phyloP scores from a whole-genome alignment of 208 protist genomes.

The Leishmania martiniquensis region DNA sequence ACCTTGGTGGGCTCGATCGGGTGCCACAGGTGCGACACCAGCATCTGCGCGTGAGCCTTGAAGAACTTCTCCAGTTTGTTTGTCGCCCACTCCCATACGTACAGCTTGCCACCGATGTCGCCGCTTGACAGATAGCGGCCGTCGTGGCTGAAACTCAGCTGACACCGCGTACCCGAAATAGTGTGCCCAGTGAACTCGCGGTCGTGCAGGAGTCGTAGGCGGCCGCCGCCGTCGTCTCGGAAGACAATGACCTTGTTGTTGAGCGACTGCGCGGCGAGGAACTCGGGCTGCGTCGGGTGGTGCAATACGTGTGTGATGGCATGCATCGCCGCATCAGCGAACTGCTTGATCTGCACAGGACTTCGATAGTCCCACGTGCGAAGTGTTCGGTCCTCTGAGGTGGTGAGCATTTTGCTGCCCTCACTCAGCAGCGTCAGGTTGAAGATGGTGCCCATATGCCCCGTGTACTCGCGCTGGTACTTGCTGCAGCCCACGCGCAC shows the following conservation, averaged over 20 bases:
- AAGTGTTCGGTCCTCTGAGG: constrained; percentile 96
- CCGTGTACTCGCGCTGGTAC: constrained; percentile 94
- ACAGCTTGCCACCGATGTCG: constrained; percentile 92
- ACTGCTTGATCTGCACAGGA: constrained; percentile 96
- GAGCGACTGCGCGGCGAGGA: constrained; percentile 93
- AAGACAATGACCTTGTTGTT: constrained; percentile 97
- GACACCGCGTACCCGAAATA: constrained; percentile 94
- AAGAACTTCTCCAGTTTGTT: constrained; percentile 84
- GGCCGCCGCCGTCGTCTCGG: constrained; percentile 71
- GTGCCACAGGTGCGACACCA: constrained; percentile 93
- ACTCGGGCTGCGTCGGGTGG: constrained; percentile 91
- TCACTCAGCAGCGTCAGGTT: constrained; percentile 94
- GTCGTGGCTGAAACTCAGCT: constrained; percentile 93
- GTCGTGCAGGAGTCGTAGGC: constrained; percentile 82
- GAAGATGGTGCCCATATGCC: constrained; percentile 96
- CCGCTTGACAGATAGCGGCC: constrained; percentile 91
- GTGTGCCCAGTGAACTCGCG: constrained; percentile 94
- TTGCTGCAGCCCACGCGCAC: constrained; percentile 57
- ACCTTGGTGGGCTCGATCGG: constrained; percentile 91
- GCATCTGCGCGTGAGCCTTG: constrained; percentile 86
- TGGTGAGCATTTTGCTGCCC: constrained; percentile 93
- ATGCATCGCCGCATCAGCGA: constrained; percentile 96
- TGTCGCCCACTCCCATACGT: constrained; percentile 95
- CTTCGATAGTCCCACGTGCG: constrained; percentile 97
- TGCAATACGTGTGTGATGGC: constrained; percentile 84